Percentiles rank a stretch among this genome's conserved stretches.
Conservation (phyloP, 2,329 filamentous ascomycete species). For the Ceratocystis harringtonii region DNA sequence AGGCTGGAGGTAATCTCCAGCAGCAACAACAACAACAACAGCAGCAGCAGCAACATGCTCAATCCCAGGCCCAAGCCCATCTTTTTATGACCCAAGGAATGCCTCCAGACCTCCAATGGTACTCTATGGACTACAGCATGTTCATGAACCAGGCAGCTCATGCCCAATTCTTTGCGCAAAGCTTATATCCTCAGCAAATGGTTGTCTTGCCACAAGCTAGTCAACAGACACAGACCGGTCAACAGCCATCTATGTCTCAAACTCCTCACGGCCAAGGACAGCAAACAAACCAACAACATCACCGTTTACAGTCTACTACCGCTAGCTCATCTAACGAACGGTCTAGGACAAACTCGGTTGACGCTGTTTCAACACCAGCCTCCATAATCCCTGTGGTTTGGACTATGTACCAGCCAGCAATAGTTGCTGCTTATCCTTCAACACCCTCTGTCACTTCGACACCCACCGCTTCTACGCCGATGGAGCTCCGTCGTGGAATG, state of each 20-base stretch:
- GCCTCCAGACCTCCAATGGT: neutral
- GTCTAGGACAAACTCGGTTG: slow-evolving; percentile 48
- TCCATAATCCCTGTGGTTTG: slow-evolving; percentile 26
- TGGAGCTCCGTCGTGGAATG: slow-evolving; percentile 42
- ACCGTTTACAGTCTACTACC: slow-evolving; percentile 8
- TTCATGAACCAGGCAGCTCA: slow-evolving; percentile 2
- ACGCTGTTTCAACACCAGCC: slow-evolving; percentile 44
- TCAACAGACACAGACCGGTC: neutral
- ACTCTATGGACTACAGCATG: slow-evolving; percentile 1
- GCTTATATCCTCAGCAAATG: slow-evolving; percentile 2
- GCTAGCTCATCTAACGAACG: slow-evolving; percentile 26
- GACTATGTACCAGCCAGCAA: neutral
- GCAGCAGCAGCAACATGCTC: slow-evolving; percentile 2
- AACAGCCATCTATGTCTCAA: neutral
- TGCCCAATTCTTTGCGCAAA: neutral
- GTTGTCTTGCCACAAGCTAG: neutral
- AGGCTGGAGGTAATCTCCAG: slow-evolving; percentile 13
- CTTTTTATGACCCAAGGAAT: slow-evolving; percentile 17
- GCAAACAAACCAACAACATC: slow-evolving; percentile 2
- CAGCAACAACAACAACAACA: slow-evolving; percentile 16
- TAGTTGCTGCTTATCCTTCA: slow-evolving; percentile 4
- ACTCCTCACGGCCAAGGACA: neutral
- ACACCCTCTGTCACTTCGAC: slow-evolving; percentile 2
- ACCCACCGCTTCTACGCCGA: neutral
- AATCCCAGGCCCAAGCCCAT: slow-evolving; percentile 17